Evolutionary conservation across 2,329 filamentous ascomycete genomes (phyloP).

Genomic region (Fonsecaea pedrosoi): DNA sequence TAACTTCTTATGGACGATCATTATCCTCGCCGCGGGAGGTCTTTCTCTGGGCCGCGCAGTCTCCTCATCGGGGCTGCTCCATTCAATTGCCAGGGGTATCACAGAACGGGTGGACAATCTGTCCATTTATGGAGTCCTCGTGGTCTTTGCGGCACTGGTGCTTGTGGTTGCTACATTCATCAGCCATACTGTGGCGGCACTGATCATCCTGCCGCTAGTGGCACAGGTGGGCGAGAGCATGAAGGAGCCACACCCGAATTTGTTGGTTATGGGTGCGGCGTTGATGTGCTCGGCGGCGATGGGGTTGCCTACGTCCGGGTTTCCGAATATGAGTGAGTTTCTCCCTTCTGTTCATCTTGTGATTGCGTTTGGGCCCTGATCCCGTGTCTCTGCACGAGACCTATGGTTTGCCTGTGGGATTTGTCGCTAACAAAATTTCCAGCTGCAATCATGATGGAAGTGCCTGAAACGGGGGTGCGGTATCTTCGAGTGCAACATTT

Average conservation of each 20-base stretch:
- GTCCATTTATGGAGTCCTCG: conserved; percentile 82
- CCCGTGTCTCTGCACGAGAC: background rate
- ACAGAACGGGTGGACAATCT: conserved; percentile 75
- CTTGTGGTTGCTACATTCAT: conserved; percentile 97
- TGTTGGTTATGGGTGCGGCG: conserved; percentile 92
- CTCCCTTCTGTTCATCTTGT: conserved; percentile 20
- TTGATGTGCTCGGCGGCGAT: conserved; percentile 98
- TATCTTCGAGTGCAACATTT: conserved; percentile 95
- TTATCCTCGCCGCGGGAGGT: conserved; percentile 94
- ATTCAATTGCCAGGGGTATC: conserved; percentile 82
- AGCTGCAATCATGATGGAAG: conserved; percentile 99
- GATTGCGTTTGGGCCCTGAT: background rate
- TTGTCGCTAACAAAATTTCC: conserved; percentile 7
- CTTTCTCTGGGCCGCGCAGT: conserved; percentile 92
- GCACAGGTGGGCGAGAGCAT: conserved; percentile 83
- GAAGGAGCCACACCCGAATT: conserved; percentile 88
- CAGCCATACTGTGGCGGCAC: conserved; percentile 91
- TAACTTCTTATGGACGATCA: conserved; percentile 98
- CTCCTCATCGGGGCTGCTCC: conserved; percentile 86
- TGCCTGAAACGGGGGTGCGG: conserved; percentile 83
- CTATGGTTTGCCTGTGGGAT: background rate
- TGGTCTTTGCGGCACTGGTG: conserved; percentile 84
- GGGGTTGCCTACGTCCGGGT: conserved; percentile 93
- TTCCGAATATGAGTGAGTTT: conserved; percentile 96
- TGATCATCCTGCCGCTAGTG: conserved; percentile 93